A percentile compares a stretch with the other conserved stretches of the same genome.
Evolutionary conservation across 176 grass and related monocot genomes (phyloP).

Genomic region (Oryza officinalis): DNA sequence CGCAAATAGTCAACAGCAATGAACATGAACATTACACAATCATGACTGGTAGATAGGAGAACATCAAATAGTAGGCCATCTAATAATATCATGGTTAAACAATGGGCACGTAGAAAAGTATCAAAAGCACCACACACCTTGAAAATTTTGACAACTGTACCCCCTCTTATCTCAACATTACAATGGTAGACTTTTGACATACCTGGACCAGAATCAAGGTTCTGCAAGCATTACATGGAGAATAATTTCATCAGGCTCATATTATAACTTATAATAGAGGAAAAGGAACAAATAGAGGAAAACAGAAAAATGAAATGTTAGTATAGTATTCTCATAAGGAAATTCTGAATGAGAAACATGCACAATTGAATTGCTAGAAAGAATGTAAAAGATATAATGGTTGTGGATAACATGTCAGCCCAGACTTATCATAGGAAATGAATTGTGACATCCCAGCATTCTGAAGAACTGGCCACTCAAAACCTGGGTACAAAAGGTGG

Average conservation of each 20-base stretch:
- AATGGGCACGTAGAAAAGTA: background rate
- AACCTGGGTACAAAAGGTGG: too few relatives aligned
- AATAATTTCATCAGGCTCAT: background rate
- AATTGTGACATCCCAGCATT: too few relatives aligned
- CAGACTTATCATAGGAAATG: too few relatives aligned
- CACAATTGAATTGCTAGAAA: too few relatives aligned
- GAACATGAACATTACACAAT: too few relatives aligned
- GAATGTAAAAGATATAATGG: too few relatives aligned
- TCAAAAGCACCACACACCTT: constrained; percentile 48
- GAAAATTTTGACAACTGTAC: constrained; percentile 29
- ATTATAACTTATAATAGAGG: background rate
- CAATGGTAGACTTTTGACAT: constrained; percentile 58
- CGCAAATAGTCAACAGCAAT: too few relatives aligned
- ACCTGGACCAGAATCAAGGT: constrained; percentile 49
- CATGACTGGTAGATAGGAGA: background rate
- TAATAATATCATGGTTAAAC: background rate
- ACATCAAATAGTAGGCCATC: background rate
- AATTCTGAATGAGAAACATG: too few relatives aligned
- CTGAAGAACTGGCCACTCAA: too few relatives aligned
- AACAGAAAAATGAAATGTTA: background rate
- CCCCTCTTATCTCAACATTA: constrained; percentile 52
- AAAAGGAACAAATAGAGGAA: background rate
- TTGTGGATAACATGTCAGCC: too few relatives aligned
- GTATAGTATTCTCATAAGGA: too few relatives aligned
- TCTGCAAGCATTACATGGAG: constrained; percentile 41